phyloP scores from a whole-genome alignment of 2,329 filamentous ascomycete species.

The Neofusicoccum sp. region DNA sequence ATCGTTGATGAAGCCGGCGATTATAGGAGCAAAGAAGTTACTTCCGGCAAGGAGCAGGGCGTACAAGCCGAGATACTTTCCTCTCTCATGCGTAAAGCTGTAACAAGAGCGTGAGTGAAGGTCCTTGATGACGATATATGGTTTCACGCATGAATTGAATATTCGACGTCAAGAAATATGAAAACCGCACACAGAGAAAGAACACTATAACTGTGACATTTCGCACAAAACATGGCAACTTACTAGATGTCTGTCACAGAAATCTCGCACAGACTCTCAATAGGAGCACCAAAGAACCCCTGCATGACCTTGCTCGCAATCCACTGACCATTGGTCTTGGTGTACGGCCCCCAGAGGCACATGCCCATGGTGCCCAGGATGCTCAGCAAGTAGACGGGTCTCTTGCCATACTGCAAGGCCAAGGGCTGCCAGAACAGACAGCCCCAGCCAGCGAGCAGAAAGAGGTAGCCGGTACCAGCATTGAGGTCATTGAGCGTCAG shows the following conservation, averaged over 20 bases:
- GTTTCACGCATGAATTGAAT: neutral
- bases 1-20: conserved; percentile 37
- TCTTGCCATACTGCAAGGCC: conserved; percentile 53
- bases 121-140: neutral
- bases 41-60: conserved; percentile 32
- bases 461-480: conserved; percentile 53
- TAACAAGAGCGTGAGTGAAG: neutral
- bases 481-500: conserved; percentile 47
- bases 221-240: neutral
- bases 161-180: neutral
- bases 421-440: conserved; percentile 54
- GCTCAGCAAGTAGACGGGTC: conserved; percentile 48
- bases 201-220: neutral
- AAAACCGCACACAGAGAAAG: neutral
- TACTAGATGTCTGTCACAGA: conserved; percentile 43
- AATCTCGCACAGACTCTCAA: conserved; percentile 51
- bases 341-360: conserved; percentile 45
- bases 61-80: conserved; percentile 33
- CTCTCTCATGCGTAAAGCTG: conserved; percentile 34
- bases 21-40: conserved; percentile 39
- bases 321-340: conserved; percentile 47
- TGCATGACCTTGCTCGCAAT: conserved; percentile 48
- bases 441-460: conserved; percentile 52
- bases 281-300: conserved; percentile 49
- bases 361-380: conserved; percentile 36